Base-by-base conservation (phyloP, 768 basidiomycete genomes). In the Neoboletus magnificus region DNA sequence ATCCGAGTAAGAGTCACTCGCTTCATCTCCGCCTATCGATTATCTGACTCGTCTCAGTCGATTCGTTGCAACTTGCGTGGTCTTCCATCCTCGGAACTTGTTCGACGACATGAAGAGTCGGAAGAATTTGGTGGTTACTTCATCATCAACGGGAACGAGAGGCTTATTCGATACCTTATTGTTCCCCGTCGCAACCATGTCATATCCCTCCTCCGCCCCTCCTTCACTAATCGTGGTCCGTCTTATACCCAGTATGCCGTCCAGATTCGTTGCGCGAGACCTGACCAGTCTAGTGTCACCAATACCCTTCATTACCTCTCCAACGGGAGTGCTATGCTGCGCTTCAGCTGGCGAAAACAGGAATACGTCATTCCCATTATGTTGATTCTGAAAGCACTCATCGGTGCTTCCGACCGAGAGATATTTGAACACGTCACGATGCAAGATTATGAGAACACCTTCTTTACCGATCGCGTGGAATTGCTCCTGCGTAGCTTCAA, bases 121-220 rank as follows among this genome's bases (percentile, higher is more conserved):
- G 93, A 97, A 74, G 97, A 98, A 72, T 98, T 98, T 66, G 97
- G 97, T 50, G 97, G 96, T 29, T 98, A 99, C 74, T 99, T 99
- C 69, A 83, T 99, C 68, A 86, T 99, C 72, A 99, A 99, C 71
- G 97, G 97, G 58, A 98, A 98, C 74, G 97, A 99, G 75, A 93
- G 94, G 75, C 84, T 99, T 59, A 95, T 99, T 62, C 93, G 97
- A 59, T 98, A 94, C 75, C 86, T 98, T 68, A 94, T 98, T 66
- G 82, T 99, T 37, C 96, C 95, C 13, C 88, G 97, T 27, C 83
- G 97, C 50, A 93, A 98, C 69, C 93, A 98, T 75, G 93, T 92
- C 65, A 91, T 95, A 61, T 87, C 94, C 47, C 85, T 99, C 63
- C 77, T 89, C 63, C 92, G 97, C 47, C 89, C 93, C 22, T 88